phyloP scores from a whole-genome alignment of 2,329 filamentous ascomycete species.

The Stachybotrys chlorohalonatus region DNA sequence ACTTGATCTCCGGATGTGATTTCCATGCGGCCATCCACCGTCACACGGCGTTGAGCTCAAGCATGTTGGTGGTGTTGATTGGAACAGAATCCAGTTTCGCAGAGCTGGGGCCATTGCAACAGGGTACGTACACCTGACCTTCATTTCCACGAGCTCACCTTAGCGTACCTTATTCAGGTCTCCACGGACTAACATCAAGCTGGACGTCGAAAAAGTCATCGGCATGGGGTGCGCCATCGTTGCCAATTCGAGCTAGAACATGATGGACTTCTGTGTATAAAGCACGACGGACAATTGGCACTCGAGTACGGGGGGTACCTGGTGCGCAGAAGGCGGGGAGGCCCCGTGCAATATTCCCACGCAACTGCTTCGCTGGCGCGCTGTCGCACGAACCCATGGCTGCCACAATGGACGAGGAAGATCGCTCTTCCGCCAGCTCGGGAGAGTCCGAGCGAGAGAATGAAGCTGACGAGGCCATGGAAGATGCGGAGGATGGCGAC shows the following conservation, averaged over 20 bases:
- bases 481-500: slow-evolving; percentile 34
- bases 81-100: no score
- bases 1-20: no score
- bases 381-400: not conserved
- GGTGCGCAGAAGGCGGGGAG: not conserved
- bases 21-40: no score
- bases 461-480: slow-evolving; percentile 46
- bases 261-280: not conserved
- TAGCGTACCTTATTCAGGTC: no score
- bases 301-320: not conserved
- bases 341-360: no score
- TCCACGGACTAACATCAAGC: no score
- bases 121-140: no score
- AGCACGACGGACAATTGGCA: not conserved
- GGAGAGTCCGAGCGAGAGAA: slow-evolving; percentile 23
- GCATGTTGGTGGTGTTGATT: no score
- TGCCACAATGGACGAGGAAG: slow-evolving; percentile 21
- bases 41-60: no score
- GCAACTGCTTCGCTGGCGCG: no score
- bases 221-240: not conserved
- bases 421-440: slow-evolving; percentile 21
- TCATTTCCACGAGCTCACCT: no score
- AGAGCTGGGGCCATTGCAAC: no score
- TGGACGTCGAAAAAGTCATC: not conserved
- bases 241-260: not conserved